Base-by-base conservation (phyloP, 73 alveolate genomes). In the Paraurostyla sp. region DNA sequence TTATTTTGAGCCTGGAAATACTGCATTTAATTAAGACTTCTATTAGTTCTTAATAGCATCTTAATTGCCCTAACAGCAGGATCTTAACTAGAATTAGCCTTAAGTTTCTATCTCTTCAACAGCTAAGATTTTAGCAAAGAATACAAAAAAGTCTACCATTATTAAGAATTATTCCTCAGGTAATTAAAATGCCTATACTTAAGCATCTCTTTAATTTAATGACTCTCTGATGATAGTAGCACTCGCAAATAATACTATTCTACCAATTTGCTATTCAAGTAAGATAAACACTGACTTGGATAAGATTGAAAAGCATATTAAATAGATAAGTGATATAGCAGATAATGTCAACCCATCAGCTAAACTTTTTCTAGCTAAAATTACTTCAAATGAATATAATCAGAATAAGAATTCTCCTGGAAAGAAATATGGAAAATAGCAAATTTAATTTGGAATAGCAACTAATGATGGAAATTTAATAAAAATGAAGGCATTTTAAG, bases 401-500 rank as follows among this genome's bases (percentile, higher is more conserved):
- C 13, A 52, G 11, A 38, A 38, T 4, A 11, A 65, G 46, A 16
- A n/a, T n/a, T n/a, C n/a, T n/a, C n/a, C n/a, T n/a, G n/a, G n/a
- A n/a, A n/a, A 20, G 18, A 65, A 32, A 38, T 38, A 65, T 65
- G 69, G 23, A 4, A 65, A 65, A 22, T 16, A 9, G 16, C 6
- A 56, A 9, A 35, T 38, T 13, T 65, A 35, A 20, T 78, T 78
- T 78, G 89, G 80, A 7, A 63, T 78, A 2, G 89, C 89, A 9
- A 78, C 89, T 2, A 78, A 78, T 78, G 89, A 78, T 78, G 89
- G 89, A 20, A 29, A 52, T 23, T 32, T 78, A 16, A 23, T 49
- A 6, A 54, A 23, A 22, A 51, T 78, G 78, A 52, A 54, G 30
- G 89, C 89, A 13, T 48, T 6, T 38, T 65, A 65, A 65, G 36